These are phyloP conservation scores for Daldinia caldariorum DNA, from an alignment of 495 filamentous ascomycete genomes.

Conservation along the genomic window DNA sequence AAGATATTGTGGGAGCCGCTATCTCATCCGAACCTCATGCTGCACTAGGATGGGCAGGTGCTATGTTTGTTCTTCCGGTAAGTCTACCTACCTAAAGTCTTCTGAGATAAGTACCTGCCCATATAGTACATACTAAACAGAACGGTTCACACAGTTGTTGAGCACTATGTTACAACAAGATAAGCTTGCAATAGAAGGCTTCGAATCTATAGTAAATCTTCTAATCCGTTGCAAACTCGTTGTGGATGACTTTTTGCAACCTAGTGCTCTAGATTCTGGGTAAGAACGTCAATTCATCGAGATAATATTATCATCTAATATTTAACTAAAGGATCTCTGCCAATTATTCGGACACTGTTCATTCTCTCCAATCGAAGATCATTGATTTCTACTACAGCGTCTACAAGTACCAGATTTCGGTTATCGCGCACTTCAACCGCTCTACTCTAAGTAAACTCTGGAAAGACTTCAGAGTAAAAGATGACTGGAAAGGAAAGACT, in stretches of 20 bases:
- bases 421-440: constrained; percentile 11
- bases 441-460: not conserved
- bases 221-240: constrained; percentile 13
- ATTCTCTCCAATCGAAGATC: constrained; percentile 21
- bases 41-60: constrained; percentile 25
- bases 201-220: constrained; percentile 20
- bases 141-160: constrained; percentile 1
- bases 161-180: constrained; percentile 15
- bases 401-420: constrained; percentile 18
- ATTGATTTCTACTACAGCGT: constrained; percentile 17
- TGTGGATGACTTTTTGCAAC: constrained; percentile 10
- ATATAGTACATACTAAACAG: constrained; percentile 3
- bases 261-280: not conserved
- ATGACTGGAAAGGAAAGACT: constrained; percentile 23
- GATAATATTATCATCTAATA: constrained; percentile 6
- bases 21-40: constrained; percentile 28
- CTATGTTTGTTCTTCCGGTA: constrained; percentile 25
- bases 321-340: not conserved
- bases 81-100: not conserved
- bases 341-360: not conserved
- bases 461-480: not conserved
- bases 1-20: constrained; percentile 16
- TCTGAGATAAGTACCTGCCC: too few relatives aligned
- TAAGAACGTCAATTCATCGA: not conserved
- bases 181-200: constrained; percentile 15